Evolutionary conservation across 345 rosid species (phyloP).

Genomic region (Adansonia digitata): DNA sequence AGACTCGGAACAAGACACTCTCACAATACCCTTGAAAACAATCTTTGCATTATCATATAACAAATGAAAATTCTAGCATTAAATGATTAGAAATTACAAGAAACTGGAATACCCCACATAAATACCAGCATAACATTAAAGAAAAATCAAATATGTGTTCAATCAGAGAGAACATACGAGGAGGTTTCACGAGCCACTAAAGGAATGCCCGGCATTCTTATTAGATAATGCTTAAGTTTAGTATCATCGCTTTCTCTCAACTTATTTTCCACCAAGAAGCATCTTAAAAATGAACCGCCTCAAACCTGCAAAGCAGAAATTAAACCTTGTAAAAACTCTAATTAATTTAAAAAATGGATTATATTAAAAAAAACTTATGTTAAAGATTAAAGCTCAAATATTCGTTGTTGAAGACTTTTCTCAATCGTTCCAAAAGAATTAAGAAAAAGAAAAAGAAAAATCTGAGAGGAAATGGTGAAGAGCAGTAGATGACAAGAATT

Average conservation of each 20-base stretch:
- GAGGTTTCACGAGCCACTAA: conserved; percentile 73
- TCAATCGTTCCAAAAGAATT: not conserved
- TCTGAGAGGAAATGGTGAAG: not conserved
- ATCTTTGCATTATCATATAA: not conserved
- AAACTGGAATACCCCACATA: not conserved
- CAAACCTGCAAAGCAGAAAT: not conserved
- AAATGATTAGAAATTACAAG: not conserved
- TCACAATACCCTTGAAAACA: not conserved
- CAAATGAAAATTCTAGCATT: not conserved
- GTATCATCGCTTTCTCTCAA: conserved; percentile 31
- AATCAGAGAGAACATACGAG: conserved; percentile 49
- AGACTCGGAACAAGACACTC: not conserved
- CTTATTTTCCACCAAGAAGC: not conserved
- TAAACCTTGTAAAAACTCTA: not conserved
- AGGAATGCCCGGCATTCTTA: conserved; percentile 94
- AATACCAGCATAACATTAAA: not conserved
- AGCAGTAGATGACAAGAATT: not conserved
- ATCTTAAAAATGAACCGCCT: not conserved
- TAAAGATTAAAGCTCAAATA: too few relatives aligned
- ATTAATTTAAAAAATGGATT: not conserved
- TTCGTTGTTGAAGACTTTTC: too few relatives aligned
- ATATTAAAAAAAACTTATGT: too few relatives aligned
- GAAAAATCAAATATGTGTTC: not conserved
- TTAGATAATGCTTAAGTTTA: conserved; percentile 25
- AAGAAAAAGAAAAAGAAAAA: not conserved